Conservation (phyloP, 2,329 filamentous ascomycete species). For the Apiospora sp. region DNA sequence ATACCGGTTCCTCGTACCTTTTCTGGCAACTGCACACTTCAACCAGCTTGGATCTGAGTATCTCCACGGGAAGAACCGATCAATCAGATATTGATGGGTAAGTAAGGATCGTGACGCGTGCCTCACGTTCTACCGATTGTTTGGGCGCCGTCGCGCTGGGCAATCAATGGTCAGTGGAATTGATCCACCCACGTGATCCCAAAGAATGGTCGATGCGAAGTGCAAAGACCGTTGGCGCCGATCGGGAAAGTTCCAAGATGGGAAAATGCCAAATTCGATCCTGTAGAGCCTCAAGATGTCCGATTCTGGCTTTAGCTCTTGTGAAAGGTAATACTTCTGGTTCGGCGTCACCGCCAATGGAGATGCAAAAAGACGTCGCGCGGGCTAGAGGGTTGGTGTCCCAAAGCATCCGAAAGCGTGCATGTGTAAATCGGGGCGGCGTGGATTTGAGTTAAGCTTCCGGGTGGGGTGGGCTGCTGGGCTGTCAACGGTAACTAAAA, state of each 20-base stretch:
- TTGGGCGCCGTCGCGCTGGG: slow-evolving; percentile 12
- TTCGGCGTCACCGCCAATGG: slow-evolving; percentile 11
- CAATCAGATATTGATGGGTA: neutral
- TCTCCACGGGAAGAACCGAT: neutral
- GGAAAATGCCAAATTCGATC: neutral
- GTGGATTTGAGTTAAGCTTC: slow-evolving; percentile 15
- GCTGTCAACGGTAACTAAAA: slow-evolving; percentile 15
- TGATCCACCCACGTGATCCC: slow-evolving; percentile 9
- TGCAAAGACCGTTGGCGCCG: neutral
- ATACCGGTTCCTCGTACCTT: neutral
- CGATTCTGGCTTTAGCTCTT: neutral
- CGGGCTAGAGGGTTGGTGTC: neutral
- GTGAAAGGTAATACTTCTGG: neutral
- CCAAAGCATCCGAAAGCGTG: slow-evolving; percentile 10
- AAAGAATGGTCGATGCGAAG: neutral
- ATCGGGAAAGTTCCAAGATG: neutral
- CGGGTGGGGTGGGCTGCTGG: neutral
- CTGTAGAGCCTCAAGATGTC: neutral
- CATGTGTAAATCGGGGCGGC: neutral
- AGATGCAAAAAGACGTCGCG: neutral
- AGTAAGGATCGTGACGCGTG: neutral
- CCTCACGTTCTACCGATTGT: neutral
- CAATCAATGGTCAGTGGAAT: neutral
- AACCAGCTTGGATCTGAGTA: neutral
- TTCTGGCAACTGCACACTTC: neutral